Conservation (phyloP, 2,329 filamentous ascomycete species). For the Microdochium paspali region DNA sequence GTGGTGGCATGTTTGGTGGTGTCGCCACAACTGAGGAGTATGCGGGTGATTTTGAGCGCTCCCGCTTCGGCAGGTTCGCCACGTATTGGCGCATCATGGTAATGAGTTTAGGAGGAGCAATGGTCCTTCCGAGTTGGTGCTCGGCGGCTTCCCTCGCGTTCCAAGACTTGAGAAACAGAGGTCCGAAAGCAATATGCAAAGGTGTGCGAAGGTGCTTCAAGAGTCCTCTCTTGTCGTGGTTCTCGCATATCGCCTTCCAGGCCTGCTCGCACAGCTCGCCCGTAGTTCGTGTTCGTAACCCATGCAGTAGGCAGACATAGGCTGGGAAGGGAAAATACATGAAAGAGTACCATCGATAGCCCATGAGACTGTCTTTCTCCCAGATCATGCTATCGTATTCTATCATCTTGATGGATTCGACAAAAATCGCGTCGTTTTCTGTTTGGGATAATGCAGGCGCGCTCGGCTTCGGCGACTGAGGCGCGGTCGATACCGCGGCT, state of each 20-base stretch:
- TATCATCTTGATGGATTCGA: slow-evolving; percentile 46
- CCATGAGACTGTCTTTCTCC: slow-evolving; percentile 35
- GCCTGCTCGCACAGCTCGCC: slow-evolving; percentile 50
- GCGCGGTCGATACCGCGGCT: slow-evolving; percentile 21
- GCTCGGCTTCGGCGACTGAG: slow-evolving; percentile 12
- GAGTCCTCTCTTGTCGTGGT: slow-evolving; percentile 42
- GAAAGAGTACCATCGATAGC: slow-evolving; percentile 49
- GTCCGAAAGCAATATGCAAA: slow-evolving; percentile 47
- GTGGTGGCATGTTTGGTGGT: background rate
- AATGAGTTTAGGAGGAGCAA: slow-evolving; percentile 37
- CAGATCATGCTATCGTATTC: slow-evolving; percentile 51
- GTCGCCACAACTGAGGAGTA: slow-evolving; percentile 2
- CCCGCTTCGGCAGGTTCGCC: slow-evolving; percentile 20
- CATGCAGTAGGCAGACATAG: slow-evolving; percentile 50
- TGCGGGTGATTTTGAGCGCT: slow-evolving; percentile 17
- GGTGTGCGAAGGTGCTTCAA: slow-evolving; percentile 41
- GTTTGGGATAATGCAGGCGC: slow-evolving; percentile 22
- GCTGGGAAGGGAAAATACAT: slow-evolving; percentile 52
- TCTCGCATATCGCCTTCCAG: slow-evolving; percentile 46
- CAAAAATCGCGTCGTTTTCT: slow-evolving; percentile 42
- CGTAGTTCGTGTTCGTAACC: slow-evolving; percentile 39
- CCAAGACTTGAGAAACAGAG: slow-evolving; percentile 54
- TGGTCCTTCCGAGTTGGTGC: slow-evolving; percentile 29
- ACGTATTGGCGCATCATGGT: slow-evolving; percentile 33
- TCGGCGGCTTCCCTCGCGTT: slow-evolving; percentile 42